Conservation (phyloP, 352 stramenopile genomes). For the Pythium insidiosum region DNA sequence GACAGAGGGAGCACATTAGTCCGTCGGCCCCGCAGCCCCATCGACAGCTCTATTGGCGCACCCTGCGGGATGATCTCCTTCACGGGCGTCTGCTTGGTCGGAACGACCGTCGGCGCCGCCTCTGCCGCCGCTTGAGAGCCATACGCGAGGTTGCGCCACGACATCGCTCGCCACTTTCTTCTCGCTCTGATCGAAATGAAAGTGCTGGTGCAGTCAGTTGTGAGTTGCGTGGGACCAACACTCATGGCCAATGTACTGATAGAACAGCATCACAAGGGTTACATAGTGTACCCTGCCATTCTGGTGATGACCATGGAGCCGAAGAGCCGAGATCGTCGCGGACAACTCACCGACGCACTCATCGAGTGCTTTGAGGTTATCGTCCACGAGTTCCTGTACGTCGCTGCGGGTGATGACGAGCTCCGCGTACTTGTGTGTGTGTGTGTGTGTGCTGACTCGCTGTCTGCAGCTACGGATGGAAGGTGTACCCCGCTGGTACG, state of each 20-base stretch:
- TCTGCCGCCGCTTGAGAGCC: conserved; percentile 68
- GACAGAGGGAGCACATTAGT: not conserved
- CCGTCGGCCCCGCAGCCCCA: not conserved
- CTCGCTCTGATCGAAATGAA: too few species aligned
- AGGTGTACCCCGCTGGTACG: conserved; percentile 14
- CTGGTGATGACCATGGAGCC: not conserved
- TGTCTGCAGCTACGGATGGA: conserved; percentile 10
- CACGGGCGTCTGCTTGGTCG: conserved; percentile 34
- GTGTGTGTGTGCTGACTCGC: not conserved
- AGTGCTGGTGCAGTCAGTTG: too few species aligned
- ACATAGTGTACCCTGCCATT: too few species aligned
- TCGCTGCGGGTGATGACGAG: not conserved
- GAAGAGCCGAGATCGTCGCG: conserved; percentile 20
- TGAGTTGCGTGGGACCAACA: too few species aligned
- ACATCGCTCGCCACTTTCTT: conserved; percentile 26
- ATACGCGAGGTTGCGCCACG: conserved; percentile 78
- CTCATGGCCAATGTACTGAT: conserved; percentile 1
- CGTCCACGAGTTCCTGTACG: conserved; percentile 77
- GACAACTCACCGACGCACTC: conserved; percentile 38
- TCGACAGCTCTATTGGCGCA: conserved; percentile 6
- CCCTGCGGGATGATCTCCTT: conserved; percentile 59
- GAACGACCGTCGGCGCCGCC: conserved; percentile 48
- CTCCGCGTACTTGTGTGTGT: not conserved
- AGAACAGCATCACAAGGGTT: too few species aligned
- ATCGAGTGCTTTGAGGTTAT: conserved; percentile 70